Percentiles rank a stretch among this genome's conserved stretches.
These are phyloP conservation scores for Aspergillus diversus DNA, from an alignment of 495 filamentous ascomycete species.

Conservation along the genomic window DNA sequence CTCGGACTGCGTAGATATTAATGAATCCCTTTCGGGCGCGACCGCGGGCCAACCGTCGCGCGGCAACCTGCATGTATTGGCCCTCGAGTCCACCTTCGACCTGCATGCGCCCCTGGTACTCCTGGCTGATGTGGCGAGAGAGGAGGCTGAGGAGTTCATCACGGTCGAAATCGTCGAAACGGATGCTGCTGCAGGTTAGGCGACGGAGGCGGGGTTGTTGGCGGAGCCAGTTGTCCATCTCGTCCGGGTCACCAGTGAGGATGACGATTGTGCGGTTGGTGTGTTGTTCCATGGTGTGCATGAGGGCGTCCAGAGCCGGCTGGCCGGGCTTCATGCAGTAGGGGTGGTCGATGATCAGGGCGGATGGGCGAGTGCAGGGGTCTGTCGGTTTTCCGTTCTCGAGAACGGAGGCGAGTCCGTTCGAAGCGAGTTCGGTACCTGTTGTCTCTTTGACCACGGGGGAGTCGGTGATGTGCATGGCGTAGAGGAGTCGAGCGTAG, in stretches of 20 bases:
- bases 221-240: conserved; percentile 70
- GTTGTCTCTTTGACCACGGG: conserved; percentile 14
- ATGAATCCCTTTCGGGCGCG: conserved; percentile 57
- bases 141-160: conserved; percentile 19
- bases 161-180: conserved; percentile 64
- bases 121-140: conserved; percentile 15
- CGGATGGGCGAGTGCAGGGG: conserved; percentile 16
- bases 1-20: conserved; percentile 38
- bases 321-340: conserved; percentile 40
- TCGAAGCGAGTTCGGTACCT: conserved; percentile 58
- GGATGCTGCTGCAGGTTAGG: conserved; percentile 58
- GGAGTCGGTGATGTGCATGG: conserved; percentile 22
- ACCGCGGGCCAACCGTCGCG: conserved; percentile 57
- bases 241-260: conserved; percentile 65
- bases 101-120: conserved; percentile 52
- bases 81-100: conserved; percentile 59
- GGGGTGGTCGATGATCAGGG: conserved; percentile 68
- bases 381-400: conserved; percentile 27
- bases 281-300: conserved; percentile 28
- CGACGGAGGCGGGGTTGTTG: conserved; percentile 69
- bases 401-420: conserved; percentile 47
- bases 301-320: conserved; percentile 17
- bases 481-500: conserved; percentile 27
- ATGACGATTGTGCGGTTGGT: conserved; percentile 67
- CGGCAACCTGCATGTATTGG: conserved; percentile 60